These are phyloP conservation scores for Cladosporium phlei DNA, from an alignment of 2,329 filamentous ascomycete species.

Conservation along the genomic window DNA sequence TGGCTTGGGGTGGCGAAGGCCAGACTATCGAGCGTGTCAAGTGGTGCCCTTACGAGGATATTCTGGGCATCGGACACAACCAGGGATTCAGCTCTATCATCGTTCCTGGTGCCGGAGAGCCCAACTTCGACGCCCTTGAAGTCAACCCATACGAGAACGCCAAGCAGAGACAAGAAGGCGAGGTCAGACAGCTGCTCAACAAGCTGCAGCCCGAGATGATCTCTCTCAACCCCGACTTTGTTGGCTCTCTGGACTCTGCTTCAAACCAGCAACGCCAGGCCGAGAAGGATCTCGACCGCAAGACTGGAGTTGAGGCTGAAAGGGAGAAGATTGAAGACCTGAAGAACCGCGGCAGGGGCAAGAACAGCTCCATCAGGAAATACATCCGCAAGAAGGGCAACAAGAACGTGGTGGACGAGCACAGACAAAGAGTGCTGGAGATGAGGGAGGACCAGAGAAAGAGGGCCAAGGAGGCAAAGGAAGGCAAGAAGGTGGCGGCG, in stretches of 20 bases:
- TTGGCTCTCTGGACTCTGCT: slow-evolving; percentile 80
- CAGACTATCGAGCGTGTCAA: slow-evolving; percentile 71
- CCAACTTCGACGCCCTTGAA: slow-evolving; percentile 92
- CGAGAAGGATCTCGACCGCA: slow-evolving; percentile 74
- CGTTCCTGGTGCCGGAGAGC: slow-evolving; percentile 89
- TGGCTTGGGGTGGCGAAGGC: slow-evolving; percentile 87
- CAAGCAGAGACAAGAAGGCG: slow-evolving; percentile 87
- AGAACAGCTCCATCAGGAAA: slow-evolving; percentile 83
- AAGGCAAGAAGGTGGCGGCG: slow-evolving; percentile 66
- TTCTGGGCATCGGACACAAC: slow-evolving; percentile 79
- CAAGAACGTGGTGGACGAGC: slow-evolving; percentile 95
- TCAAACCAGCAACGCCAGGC: slow-evolving; percentile 71
- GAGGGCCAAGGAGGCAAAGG: slow-evolving; percentile 62
- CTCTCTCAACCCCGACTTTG: slow-evolving; percentile 82
- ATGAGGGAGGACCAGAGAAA: slow-evolving; percentile 66
- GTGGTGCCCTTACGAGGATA: slow-evolving; percentile 94
- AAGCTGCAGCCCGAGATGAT: slow-evolving; percentile 98
- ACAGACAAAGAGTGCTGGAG: slow-evolving; percentile 79
- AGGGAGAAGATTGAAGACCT: slow-evolving; percentile 55
- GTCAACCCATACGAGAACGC: slow-evolving; percentile 90
- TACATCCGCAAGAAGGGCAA: slow-evolving; percentile 87
- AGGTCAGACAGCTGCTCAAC: slow-evolving; percentile 85
- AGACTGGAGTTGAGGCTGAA: slow-evolving; percentile 40
- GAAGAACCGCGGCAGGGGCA: slow-evolving; percentile 76
- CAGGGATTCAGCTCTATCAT: slow-evolving; percentile 85